Conservation (phyloP, 169 alveolate species). For the Hepatocystis sp. region DNA sequence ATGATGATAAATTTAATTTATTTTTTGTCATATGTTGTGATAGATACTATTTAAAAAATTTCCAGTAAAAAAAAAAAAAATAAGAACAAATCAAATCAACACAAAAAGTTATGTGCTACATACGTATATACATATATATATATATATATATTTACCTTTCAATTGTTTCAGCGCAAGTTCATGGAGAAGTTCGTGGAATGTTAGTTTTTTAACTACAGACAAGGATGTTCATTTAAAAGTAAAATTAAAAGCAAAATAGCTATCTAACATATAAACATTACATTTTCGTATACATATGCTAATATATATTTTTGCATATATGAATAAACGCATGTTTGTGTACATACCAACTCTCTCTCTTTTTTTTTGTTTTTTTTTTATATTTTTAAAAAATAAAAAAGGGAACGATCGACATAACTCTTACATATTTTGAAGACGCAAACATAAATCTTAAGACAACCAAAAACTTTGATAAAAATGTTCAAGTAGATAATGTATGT, state of each 20-base stretch:
- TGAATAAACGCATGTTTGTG: background rate
- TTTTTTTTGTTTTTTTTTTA: background rate
- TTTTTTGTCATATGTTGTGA: slow-evolving; percentile 49
- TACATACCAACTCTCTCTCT: background rate
- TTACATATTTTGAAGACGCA: slow-evolving; percentile 71
- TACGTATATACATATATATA: background rate
- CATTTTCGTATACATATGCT: too few relatives aligned
- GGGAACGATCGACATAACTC: slow-evolving; percentile 59
- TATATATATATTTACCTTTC: background rate
- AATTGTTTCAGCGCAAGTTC: slow-evolving; percentile 39
- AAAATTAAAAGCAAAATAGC: slow-evolving; percentile 1
- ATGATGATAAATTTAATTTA: slow-evolving; percentile 24
- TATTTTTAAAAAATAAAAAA: too few relatives aligned
- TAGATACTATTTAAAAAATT: slow-evolving; percentile 59
- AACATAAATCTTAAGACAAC: slow-evolving; percentile 59
- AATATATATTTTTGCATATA: too few relatives aligned
- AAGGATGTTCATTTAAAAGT: slow-evolving; percentile 23
- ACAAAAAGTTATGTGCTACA: background rate
- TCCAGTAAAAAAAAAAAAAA: slow-evolving; percentile 40
- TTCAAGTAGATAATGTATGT: slow-evolving; percentile 30
- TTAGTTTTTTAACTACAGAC: slow-evolving; percentile 29
- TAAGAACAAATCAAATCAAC: background rate
- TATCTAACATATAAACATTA: too few relatives aligned
- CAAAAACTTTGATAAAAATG: slow-evolving; percentile 36
- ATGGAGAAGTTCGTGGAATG: slow-evolving; percentile 72